These are phyloP conservation scores for Rubia yunnanensis DNA, from an alignment of 257 asterid genomes.

Conservation along the genomic window DNA sequence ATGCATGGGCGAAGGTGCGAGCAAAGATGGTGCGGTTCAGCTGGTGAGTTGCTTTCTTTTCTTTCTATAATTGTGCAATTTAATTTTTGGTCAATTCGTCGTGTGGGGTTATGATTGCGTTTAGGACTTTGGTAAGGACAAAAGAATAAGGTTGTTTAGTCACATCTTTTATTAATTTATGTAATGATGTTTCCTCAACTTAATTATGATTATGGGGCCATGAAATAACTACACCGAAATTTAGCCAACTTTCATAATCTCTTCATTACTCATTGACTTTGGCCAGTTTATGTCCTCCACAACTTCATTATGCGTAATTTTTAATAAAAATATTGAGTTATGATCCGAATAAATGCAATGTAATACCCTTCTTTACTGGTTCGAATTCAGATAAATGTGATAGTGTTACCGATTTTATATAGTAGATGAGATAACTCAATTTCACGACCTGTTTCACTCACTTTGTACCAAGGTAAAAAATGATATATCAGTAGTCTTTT, in stretches of 20 bases:
- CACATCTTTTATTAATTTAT: not conserved
- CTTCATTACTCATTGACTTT: not conserved
- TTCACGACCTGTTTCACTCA: no score
- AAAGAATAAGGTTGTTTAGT: not conserved
- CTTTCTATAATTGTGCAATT: not conserved
- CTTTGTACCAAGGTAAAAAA: no score
- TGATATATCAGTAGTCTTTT: no score
- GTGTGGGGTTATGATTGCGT: not conserved
- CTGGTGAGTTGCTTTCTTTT: conserved; percentile 37
- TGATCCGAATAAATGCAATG: no score
- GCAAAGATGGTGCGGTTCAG: conserved; percentile 58
- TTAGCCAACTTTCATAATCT: not conserved
- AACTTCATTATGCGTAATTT: no score
- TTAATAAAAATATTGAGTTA: no score
- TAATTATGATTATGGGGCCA: not conserved
- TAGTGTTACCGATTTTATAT: no score
- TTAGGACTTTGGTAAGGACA: not conserved
- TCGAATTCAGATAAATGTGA: no score
- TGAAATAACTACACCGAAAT: not conserved
- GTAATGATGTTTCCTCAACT: conserved; percentile 1
- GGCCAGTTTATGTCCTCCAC: not conserved
- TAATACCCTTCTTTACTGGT: no score
- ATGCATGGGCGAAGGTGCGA: conserved; percentile 54
- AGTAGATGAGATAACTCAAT: no score
- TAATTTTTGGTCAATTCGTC: not conserved